Percentiles rank a stretch among this genome's conserved stretches.
Evolutionary conservation across 352 stramenopile genomes (phyloP).

Genomic region (Phytophthora pisi): DNA sequence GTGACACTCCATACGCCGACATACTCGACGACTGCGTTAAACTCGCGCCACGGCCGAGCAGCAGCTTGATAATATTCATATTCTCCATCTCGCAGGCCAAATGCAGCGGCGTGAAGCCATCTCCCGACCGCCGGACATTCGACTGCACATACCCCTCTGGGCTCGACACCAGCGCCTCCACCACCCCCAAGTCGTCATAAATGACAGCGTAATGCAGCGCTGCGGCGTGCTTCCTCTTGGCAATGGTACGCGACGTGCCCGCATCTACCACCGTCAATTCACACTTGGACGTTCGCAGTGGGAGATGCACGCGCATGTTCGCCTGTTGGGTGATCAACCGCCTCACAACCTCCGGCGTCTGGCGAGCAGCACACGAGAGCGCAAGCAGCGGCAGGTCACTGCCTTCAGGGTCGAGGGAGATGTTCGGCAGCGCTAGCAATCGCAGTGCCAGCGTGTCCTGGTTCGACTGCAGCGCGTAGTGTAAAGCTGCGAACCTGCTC

Average conservation of each 20-base stretch:
- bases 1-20: slow-evolving; percentile 45
- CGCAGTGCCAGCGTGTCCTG: slow-evolving; percentile 40
- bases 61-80: slow-evolving; percentile 49
- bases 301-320: slow-evolving; percentile 68
- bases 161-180: slow-evolving; percentile 38
- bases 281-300: slow-evolving; percentile 41
- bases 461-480: slow-evolving; percentile 66
- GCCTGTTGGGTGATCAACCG: slow-evolving; percentile 52
- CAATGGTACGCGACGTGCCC: slow-evolving; percentile 25
- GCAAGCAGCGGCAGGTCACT: slow-evolving; percentile 63
- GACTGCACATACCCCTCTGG: slow-evolving; percentile 47
- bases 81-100: slow-evolving; percentile 64
- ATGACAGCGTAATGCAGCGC: slow-evolving; percentile 73
- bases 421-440: slow-evolving; percentile 36
- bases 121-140: slow-evolving; percentile 60
- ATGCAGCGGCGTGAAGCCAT: slow-evolving; percentile 72
- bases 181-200: slow-evolving; percentile 57
- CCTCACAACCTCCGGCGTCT: slow-evolving; percentile 47
- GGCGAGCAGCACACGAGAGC: slow-evolving; percentile 57
- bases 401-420: slow-evolving; percentile 50
- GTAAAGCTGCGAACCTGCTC: slow-evolving; percentile 55
- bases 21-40: slow-evolving; percentile 57
- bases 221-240: slow-evolving; percentile 49
- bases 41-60: slow-evolving; percentile 59
- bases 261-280: slow-evolving; percentile 21